Conservation (phyloP, 106 monocot genomes). For the Allium sativum region DNA sequence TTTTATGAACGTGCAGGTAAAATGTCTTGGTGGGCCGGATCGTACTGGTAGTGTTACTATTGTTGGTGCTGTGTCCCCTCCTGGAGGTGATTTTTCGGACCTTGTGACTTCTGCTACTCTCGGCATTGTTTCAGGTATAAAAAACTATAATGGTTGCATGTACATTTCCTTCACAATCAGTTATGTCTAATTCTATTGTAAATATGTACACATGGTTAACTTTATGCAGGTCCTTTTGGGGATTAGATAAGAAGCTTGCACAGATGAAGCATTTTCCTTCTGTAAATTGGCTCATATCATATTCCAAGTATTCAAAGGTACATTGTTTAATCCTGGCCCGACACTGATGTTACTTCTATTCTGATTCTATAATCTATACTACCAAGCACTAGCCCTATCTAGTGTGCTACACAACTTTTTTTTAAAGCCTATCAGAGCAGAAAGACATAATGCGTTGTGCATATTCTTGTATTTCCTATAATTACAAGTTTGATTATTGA, state of each 20-base stretch:
- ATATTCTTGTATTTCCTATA: no score
- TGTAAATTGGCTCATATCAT: constrained; percentile 99
- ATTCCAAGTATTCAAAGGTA: constrained; percentile 98
- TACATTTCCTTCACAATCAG: no score
- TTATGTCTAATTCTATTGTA: no score
- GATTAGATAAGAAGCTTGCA: constrained; percentile 98
- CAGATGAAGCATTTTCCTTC: constrained; percentile 99
- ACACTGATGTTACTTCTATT: no score
- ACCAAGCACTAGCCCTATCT: no score
- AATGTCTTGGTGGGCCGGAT: constrained; percentile 82
- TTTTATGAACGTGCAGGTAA: constrained; percentile 99
- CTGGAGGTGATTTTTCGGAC: constrained; percentile 99
- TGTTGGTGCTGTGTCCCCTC: constrained; percentile 99
- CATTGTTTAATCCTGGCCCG: no score
- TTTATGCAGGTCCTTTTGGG: constrained; percentile 90
- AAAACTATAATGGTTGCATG: background rate
- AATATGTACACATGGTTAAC: background rate
- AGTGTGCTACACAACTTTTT: no score
- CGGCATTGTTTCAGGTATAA: constrained; percentile 95
- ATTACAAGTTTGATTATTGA: no score
- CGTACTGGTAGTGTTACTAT: constrained; percentile 96
- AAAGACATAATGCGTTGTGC: no score
- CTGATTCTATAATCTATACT: no score
- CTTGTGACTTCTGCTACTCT: constrained; percentile 98
- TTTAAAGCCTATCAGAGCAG: no score